Evolutionary conservation across 2,329 filamentous ascomycete species (phyloP).

Genomic region (Colletotrichum sp.): DNA sequence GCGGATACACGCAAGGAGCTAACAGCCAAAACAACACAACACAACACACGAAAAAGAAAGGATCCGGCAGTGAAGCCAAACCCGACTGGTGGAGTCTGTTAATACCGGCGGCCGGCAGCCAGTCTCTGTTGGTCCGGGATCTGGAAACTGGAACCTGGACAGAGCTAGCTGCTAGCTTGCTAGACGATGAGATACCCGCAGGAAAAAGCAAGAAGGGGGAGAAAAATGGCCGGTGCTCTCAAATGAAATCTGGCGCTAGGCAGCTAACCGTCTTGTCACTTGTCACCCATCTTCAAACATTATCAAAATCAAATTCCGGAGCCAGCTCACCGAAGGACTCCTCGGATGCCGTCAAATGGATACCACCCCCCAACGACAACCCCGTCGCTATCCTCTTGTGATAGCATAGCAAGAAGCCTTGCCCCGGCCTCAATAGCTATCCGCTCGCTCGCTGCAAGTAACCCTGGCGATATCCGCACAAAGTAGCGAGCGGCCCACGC

Average conservation of each 20-base stretch:
- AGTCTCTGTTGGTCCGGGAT: neutral
- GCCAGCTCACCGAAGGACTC: neutral
- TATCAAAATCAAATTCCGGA: neutral
- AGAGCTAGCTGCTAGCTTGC: neutral
- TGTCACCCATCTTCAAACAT: neutral
- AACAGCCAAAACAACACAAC: neutral
- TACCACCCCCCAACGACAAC: neutral
- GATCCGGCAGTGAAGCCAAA: neutral
- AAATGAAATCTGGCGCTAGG: neutral
- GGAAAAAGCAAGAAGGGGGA: neutral
- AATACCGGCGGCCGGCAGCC: conserved; percentile 13
- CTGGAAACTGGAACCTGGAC: neutral
- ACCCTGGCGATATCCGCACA: neutral
- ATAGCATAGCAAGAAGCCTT: neutral
- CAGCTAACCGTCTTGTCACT: neutral
- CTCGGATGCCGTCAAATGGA: neutral
- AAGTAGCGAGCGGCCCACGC: neutral
- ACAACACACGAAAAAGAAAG: neutral
- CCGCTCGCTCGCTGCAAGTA: neutral
- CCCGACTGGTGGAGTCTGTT: conserved; percentile 4
- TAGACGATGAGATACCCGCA: neutral
- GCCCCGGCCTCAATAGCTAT: neutral
- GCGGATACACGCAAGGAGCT: neutral
- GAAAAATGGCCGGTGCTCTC: neutral
- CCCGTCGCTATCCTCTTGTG: neutral